phyloP scores from a whole-genome alignment of 164 flowering plant genomes.

The Berberis vulgaris region DNA sequence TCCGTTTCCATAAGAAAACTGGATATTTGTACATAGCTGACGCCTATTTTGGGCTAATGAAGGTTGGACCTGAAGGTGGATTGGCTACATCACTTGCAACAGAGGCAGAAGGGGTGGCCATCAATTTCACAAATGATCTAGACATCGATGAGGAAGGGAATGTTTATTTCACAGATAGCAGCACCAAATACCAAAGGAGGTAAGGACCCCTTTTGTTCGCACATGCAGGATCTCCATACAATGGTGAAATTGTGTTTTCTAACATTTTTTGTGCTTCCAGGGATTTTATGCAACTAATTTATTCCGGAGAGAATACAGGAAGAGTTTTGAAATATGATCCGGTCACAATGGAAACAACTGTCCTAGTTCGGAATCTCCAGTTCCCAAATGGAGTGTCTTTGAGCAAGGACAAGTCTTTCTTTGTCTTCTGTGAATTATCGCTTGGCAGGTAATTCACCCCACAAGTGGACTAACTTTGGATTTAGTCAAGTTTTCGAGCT shows the following conservation, averaged over 20 bases:
- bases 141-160: constrained; percentile 87
- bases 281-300: constrained; percentile 77
- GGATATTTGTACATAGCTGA: constrained; percentile 91
- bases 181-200: constrained; percentile 74
- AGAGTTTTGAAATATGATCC: constrained; percentile 80
- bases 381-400: constrained; percentile 81
- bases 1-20: constrained; percentile 78
- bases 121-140: constrained; percentile 78
- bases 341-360: constrained; percentile 54
- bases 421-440: constrained; percentile 60
- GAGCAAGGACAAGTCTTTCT: constrained; percentile 76
- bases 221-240: neutral
- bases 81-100: constrained; percentile 58
- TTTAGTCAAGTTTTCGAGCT: too few species aligned
- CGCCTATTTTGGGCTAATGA: constrained; percentile 87
- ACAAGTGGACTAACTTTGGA: too few species aligned
- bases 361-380: constrained; percentile 48
- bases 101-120: constrained; percentile 81
- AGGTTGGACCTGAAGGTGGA: constrained; percentile 95
- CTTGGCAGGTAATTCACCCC: constrained; percentile 40
- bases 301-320: constrained; percentile 70
- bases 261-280: constrained; percentile 26
- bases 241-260: neutral
- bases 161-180: constrained; percentile 90
- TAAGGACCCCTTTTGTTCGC: constrained; percentile 9